Conservation (phyloP, 345 rosid species). For the Syzygium jambos region DNA sequence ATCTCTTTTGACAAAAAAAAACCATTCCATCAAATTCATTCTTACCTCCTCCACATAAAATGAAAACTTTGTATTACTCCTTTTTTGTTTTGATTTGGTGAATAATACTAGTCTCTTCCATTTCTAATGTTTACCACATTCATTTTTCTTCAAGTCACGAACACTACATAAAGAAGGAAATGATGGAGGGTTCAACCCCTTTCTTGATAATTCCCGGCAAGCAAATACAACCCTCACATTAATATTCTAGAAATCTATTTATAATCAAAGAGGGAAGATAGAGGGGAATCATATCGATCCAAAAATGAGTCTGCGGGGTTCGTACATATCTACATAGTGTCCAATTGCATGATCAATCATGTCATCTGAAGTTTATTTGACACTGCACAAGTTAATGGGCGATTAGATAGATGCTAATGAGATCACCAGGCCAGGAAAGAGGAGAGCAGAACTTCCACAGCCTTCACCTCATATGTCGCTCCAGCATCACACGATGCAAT, state of each 20-base stretch:
- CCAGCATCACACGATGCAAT: neutral
- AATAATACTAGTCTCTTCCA: neutral
- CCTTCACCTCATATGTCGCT: neutral
- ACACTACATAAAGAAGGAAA: neutral
- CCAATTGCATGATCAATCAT: neutral
- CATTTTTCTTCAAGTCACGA: neutral
- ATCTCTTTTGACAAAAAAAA: too few species aligned
- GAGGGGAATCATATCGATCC: neutral
- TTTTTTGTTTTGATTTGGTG: neutral
- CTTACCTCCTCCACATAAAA: too few species aligned
- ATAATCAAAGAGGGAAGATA: neutral
- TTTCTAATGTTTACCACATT: neutral
- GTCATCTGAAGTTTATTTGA: neutral
- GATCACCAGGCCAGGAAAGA: constrained; percentile 7
- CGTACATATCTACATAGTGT: neutral
- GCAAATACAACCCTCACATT: neutral
- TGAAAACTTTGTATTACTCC: too few species aligned
- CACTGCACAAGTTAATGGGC: neutral
- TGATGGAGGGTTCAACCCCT: neutral
- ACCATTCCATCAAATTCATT: too few species aligned
- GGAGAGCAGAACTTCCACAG: neutral
- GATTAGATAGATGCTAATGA: neutral
- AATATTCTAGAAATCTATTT: neutral
- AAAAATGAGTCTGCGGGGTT: neutral
- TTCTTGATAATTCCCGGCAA: neutral